Conservation (phyloP, 2,329 filamentous ascomycete genomes). For the Arthrobotrys pseudoclavata region DNA sequence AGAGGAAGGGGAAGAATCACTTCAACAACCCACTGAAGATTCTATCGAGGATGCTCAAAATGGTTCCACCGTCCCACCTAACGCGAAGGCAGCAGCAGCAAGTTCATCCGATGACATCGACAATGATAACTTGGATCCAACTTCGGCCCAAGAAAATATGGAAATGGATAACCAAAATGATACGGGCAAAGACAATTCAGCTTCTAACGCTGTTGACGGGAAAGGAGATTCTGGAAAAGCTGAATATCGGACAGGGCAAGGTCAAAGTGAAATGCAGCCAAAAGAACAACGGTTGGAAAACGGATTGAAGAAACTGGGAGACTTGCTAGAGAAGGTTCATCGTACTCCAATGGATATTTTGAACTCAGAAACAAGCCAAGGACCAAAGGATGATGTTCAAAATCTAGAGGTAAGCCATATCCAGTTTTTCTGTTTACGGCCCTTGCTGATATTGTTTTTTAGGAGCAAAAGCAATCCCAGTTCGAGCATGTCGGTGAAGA, state of each 20-base stretch:
- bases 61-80: slow-evolving; percentile 58
- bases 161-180: slow-evolving; percentile 61
- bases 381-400: slow-evolving; percentile 70
- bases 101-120: slow-evolving; percentile 61
- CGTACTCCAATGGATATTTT: slow-evolving; percentile 86
- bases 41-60: slow-evolving; percentile 58
- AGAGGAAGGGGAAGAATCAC: slow-evolving; percentile 62
- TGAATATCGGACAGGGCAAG: slow-evolving; percentile 45
- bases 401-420: slow-evolving; percentile 62
- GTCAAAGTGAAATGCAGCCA: slow-evolving; percentile 55
- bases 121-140: slow-evolving; percentile 60
- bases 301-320: slow-evolving; percentile 93
- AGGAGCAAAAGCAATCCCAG: slow-evolving; percentile 82
- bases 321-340: slow-evolving; percentile 93
- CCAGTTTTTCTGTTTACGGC: slow-evolving; percentile 62
- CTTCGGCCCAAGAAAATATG: slow-evolving; percentile 59
- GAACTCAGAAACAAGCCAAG: slow-evolving; percentile 72
- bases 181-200: slow-evolving; percentile 53
- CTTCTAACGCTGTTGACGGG: slow-evolving; percentile 42
- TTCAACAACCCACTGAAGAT: slow-evolving; percentile 38
- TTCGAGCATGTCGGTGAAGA: slow-evolving; percentile 95
- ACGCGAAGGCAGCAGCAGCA: slow-evolving; percentile 60
- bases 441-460: slow-evolving; percentile 18
- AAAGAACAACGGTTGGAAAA: slow-evolving; percentile 69
- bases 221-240: slow-evolving; percentile 45